These are phyloP conservation scores for Wickerhamomyces bovis DNA, from an alignment of 805 yeast genomes.

Conservation along the genomic window DNA sequence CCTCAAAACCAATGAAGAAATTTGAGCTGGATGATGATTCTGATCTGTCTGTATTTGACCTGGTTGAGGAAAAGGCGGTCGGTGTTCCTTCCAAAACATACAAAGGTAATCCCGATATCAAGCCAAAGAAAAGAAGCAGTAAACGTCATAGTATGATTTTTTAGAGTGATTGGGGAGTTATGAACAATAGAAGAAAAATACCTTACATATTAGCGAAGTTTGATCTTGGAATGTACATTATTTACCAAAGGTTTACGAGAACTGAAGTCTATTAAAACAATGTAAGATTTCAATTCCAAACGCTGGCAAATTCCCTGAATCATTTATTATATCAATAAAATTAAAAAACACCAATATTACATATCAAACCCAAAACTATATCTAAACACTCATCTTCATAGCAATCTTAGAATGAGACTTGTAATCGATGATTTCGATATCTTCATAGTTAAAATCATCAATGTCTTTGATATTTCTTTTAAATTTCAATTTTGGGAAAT, in stretches of 20 bases:
- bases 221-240: too few relatives aligned
- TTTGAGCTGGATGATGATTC: constrained; percentile 9
- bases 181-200: background rate
- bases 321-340: too few relatives aligned
- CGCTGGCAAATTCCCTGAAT: background rate
- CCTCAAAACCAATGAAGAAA: constrained; percentile 5
- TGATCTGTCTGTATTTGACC: constrained; percentile 24
- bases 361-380: background rate
- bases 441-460: constrained; percentile 86
- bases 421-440: constrained; percentile 75
- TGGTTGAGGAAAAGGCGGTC: constrained; percentile 24
- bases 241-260: background rate
- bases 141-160: constrained; percentile 24
- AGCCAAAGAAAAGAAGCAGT: constrained; percentile 10
- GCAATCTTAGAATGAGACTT: constrained; percentile 78
- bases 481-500: constrained; percentile 75
- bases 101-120: constrained; percentile 19
- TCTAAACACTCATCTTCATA: constrained; percentile 94
- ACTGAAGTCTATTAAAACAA: background rate
- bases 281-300: background rate
- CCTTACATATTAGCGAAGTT: too few relatives aligned
- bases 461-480: constrained; percentile 62
- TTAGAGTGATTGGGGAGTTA: constrained; percentile 1
- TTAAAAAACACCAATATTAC: background rate
- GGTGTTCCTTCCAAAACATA: constrained; percentile 25